Conservation (phyloP, 495 filamentous ascomycete genomes). For the Neurospora sp. region DNA sequence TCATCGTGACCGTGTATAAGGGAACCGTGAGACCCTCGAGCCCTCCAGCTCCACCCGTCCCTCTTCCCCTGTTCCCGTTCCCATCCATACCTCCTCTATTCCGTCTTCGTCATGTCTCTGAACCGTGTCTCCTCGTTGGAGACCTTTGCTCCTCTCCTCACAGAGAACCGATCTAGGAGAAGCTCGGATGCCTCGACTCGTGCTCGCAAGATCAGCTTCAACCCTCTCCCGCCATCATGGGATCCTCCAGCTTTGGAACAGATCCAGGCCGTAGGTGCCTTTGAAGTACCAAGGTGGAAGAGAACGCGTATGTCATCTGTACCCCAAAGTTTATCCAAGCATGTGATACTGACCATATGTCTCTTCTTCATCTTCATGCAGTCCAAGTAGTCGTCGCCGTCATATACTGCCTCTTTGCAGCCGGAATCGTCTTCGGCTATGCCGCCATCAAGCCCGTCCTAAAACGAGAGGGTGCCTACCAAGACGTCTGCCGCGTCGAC, state of each 20-base stretch:
- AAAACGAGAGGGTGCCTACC: conserved; percentile 65
- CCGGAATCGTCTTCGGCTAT: conserved; percentile 75
- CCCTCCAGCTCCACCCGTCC: background rate
- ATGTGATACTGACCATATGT: conserved; percentile 7
- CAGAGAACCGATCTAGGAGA: conserved; percentile 28
- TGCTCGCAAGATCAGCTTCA: conserved; percentile 41
- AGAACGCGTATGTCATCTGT: conserved; percentile 46
- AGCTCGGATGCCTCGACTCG: conserved; percentile 31
- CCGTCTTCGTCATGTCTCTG: conserved; percentile 33
- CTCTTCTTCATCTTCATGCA: conserved; percentile 7
- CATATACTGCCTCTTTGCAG: conserved; percentile 71
- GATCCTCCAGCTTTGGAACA: conserved; percentile 22
- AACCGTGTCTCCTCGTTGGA: conserved; percentile 41
- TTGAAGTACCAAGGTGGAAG: conserved; percentile 55
- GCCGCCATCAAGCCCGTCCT: conserved; percentile 77
- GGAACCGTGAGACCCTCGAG: background rate
- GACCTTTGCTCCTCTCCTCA: conserved; percentile 33
- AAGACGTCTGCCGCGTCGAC: conserved; percentile 40
- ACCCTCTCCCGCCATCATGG: conserved; percentile 42
- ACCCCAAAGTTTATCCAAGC: background rate
- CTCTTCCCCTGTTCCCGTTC: background rate
- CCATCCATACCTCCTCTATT: background rate
- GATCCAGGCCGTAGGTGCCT: conserved; percentile 50
- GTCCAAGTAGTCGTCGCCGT: conserved; percentile 58
- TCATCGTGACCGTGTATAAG: background rate